A percentile compares a stretch with the other conserved stretches of the same genome.
Evolutionary conservation across 768 basidiomycete genomes (phyloP).

Genomic region (Tylopilus rubrobrunneus): DNA sequence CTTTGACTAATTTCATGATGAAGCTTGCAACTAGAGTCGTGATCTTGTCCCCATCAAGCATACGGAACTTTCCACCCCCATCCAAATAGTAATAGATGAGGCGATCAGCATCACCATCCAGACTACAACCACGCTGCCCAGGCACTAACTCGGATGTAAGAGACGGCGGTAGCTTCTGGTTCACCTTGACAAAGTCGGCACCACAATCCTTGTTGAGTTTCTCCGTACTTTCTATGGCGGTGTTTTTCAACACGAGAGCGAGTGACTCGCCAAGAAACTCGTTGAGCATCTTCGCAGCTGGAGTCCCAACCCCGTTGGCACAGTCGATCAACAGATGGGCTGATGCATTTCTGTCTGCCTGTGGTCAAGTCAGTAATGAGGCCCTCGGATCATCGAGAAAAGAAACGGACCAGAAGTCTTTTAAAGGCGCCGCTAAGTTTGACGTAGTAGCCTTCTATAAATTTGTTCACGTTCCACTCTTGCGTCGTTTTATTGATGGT

Average conservation of each 20-base stretch:
- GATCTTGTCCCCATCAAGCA: constrained; percentile 99
- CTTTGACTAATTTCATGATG: constrained; percentile 84
- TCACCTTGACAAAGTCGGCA: constrained; percentile 96
- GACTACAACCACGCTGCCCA: constrained; percentile 83
- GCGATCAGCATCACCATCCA: constrained; percentile 97
- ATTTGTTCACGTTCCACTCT: constrained; percentile 76
- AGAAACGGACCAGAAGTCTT: constrained; percentile 71
- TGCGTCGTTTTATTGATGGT: constrained; percentile 82
- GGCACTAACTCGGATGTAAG: constrained; percentile 57
- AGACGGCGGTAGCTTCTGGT: constrained; percentile 80
- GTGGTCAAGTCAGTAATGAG: constrained; percentile 6
- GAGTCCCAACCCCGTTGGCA: constrained; percentile 95
- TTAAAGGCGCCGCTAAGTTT: constrained; percentile 84
- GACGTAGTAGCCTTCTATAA: constrained; percentile 76
- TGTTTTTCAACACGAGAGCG: constrained; percentile 66
- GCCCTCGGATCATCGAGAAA: not conserved
- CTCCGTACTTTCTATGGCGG: constrained; percentile 57
- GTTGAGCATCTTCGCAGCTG: constrained; percentile 59
- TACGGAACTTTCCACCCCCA: constrained; percentile 70
- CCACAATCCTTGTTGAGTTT: constrained; percentile 86
- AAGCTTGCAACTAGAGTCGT: constrained; percentile 90
- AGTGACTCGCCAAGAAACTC: constrained; percentile 58
- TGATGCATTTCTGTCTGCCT: constrained; percentile 57
- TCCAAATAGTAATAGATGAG: constrained; percentile 94
- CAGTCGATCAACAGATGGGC: constrained; percentile 83